These are phyloP conservation scores for Trichoderma atroviride DNA, from an alignment of 2,329 filamentous ascomycete species.

Conservation along the genomic window DNA sequence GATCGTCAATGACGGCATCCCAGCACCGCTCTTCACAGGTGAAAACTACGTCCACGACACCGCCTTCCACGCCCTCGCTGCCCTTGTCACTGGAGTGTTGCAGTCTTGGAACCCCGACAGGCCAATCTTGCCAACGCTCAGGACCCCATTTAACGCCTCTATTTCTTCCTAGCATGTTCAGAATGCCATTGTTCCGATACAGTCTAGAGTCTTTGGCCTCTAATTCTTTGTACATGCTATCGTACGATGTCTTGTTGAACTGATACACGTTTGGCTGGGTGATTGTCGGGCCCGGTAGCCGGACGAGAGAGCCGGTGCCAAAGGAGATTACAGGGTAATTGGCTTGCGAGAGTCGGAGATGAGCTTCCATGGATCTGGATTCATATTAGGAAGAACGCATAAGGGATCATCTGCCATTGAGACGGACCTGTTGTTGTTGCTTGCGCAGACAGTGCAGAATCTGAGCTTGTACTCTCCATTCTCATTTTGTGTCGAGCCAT, in stretches of 20 bases:
- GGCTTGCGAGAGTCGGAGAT: conserved; percentile 83
- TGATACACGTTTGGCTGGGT: conserved; percentile 95
- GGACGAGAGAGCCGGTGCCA: conserved; percentile 91
- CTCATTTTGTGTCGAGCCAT: conserved; percentile 50
- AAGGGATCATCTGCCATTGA: background rate
- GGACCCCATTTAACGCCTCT: conserved; percentile 91
- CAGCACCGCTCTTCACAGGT: conserved; percentile 98
- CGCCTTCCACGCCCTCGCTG: conserved; percentile 78
- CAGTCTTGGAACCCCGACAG: conserved; percentile 78
- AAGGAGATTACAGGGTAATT: conserved; percentile 97
- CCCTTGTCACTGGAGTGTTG: conserved; percentile 78
- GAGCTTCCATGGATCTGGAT: conserved; percentile 79
- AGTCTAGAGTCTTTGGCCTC: conserved; percentile 81
- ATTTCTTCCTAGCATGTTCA: conserved; percentile 96
- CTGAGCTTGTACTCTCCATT: conserved; percentile 79
- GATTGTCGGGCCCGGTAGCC: conserved; percentile 87
- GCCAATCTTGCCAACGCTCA: conserved; percentile 98
- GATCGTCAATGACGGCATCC: conserved; percentile 94
- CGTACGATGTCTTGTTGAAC: conserved; percentile 96
- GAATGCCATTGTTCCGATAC: conserved; percentile 87
- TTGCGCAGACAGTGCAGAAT: conserved; percentile 98
- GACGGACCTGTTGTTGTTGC: conserved; percentile 89
- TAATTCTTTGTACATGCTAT: conserved; percentile 91
- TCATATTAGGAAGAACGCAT: conserved; percentile 12
- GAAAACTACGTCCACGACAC: conserved; percentile 90